Conservation (phyloP, 75 land plant genomes). For the Picea sitchensis region DNA sequence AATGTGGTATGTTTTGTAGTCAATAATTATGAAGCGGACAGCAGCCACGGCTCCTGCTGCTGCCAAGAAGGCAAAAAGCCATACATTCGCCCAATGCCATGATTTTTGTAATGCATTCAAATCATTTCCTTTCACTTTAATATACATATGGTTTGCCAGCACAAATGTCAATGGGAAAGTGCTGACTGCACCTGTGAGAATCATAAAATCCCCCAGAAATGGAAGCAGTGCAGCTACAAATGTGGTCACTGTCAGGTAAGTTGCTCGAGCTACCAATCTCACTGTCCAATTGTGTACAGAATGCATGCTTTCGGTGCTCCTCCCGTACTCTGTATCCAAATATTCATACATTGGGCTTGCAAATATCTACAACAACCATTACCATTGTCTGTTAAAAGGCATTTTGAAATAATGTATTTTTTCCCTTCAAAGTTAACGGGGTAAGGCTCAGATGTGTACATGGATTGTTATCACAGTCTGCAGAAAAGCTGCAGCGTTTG, state of each 20-base stretch:
- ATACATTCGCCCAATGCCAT: constrained; percentile 85
- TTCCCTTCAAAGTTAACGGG: neutral
- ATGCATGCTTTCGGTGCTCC: constrained; percentile 32
- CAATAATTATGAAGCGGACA: constrained; percentile 52
- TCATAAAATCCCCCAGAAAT: constrained; percentile 80
- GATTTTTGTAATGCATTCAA: constrained; percentile 30
- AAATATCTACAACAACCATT: constrained; percentile 51
- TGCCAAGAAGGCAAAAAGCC: constrained; percentile 40
- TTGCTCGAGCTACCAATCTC: constrained; percentile 53
- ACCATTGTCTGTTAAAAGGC: neutral
- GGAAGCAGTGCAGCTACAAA: constrained; percentile 70
- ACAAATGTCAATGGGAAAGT: constrained; percentile 76
- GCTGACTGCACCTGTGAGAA: constrained; percentile 73
- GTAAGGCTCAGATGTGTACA: constrained; percentile 29
- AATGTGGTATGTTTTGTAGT: constrained; percentile 60
- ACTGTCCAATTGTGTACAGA: constrained; percentile 37
- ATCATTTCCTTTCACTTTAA: constrained; percentile 47
- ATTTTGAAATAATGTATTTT: neutral
- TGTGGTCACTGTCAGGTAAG: constrained; percentile 59
- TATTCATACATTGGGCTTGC: constrained; percentile 92
- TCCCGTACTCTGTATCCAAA: constrained; percentile 62
- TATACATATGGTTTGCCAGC: constrained; percentile 81
- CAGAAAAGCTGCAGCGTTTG: constrained; percentile 70
- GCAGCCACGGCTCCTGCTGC: constrained; percentile 52
- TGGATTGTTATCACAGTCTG: constrained; percentile 78